Evolutionary conservation across 768 basidiomycete genomes (phyloP).

Genomic region (Lepiota venenata): DNA sequence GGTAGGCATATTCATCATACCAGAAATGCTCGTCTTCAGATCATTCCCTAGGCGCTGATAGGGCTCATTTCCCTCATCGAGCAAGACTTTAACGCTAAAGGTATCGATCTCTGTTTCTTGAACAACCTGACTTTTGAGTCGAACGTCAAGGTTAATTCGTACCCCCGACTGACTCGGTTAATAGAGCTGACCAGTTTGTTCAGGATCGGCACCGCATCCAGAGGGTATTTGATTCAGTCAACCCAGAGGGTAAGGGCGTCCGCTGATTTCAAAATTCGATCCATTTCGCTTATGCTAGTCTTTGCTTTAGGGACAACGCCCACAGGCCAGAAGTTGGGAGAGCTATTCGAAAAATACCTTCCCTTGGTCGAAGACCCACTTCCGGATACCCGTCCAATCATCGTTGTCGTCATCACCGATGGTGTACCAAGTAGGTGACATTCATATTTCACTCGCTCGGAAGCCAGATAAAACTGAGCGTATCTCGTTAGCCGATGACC

Average conservation of each 20-base stretch:
- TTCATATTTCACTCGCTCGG: neutral
- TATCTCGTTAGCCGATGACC: neutral
- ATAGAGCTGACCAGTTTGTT: neutral
- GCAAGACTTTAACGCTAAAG: neutral
- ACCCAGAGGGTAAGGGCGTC: slow-evolving; percentile 10
- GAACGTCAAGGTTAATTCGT: slow-evolving; percentile 3
- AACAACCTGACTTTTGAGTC: slow-evolving; percentile 4
- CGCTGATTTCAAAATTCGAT: neutral
- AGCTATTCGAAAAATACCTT: slow-evolving; percentile 16
- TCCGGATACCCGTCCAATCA: slow-evolving; percentile 1
- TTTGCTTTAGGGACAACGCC: slow-evolving; percentile 15
- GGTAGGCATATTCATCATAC: slow-evolving; percentile 3
- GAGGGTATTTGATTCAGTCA: slow-evolving; percentile 13
- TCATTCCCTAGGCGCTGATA: slow-evolving; percentile 1
- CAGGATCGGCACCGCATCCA: slow-evolving; percentile 13
- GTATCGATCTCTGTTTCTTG: slow-evolving; percentile 11
- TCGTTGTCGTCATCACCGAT: slow-evolving; percentile 9
- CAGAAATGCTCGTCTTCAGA: neutral
- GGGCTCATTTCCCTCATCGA: slow-evolving; percentile 10
- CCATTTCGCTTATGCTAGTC: neutral
- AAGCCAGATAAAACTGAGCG: neutral
- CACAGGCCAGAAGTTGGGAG: slow-evolving; percentile 13
- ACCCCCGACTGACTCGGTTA: neutral
- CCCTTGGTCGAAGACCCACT: slow-evolving; percentile 15
- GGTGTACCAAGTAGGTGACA: slow-evolving; percentile 7